Conservation (phyloP, 108 stramenopile species). For the Conticribra guillardii region DNA sequence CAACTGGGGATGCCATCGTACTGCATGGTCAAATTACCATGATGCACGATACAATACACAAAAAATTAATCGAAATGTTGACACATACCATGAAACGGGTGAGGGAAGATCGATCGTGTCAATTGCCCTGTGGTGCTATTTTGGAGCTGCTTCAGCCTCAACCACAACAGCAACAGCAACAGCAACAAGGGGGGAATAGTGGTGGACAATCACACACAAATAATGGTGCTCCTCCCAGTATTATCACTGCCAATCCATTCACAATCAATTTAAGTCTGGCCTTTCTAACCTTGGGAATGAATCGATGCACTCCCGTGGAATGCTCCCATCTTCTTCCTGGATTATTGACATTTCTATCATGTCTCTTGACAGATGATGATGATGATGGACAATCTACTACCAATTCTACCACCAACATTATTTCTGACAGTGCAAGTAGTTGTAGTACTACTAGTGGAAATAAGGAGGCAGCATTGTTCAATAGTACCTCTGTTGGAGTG, state of each 20-base stretch:
- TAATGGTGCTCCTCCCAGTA: slow-evolving; percentile 3
- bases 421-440: no score
- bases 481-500: slow-evolving; percentile 4
- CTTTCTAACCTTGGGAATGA: slow-evolving; percentile 74
- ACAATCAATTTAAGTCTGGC: slow-evolving; percentile 74
- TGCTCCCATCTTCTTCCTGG: slow-evolving; percentile 55
- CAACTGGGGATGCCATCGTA: background rate
- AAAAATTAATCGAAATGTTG: slow-evolving; percentile 75
- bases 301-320: slow-evolving; percentile 50
- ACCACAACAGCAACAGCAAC: background rate
- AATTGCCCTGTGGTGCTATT: slow-evolving; percentile 63
- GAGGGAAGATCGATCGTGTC: slow-evolving; percentile 55
- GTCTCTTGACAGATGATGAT: slow-evolving; percentile 3
- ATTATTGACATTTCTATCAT: slow-evolving; percentile 53
- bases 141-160: slow-evolving; percentile 47
- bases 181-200: background rate
- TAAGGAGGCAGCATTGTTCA: background rate
- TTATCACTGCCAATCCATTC: slow-evolving; percentile 58
- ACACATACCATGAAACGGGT: slow-evolving; percentile 82
- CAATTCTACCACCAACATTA: no score
- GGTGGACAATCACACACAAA: no score
- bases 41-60: slow-evolving; percentile 62
- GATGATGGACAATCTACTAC: no score
- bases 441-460: no score
- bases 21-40: slow-evolving; percentile 14